Percentiles rank a stretch among this genome's conserved stretches.
phyloP scores from a whole-genome alignment of 2,329 filamentous ascomycete species.

The Penicillium polonicum region DNA sequence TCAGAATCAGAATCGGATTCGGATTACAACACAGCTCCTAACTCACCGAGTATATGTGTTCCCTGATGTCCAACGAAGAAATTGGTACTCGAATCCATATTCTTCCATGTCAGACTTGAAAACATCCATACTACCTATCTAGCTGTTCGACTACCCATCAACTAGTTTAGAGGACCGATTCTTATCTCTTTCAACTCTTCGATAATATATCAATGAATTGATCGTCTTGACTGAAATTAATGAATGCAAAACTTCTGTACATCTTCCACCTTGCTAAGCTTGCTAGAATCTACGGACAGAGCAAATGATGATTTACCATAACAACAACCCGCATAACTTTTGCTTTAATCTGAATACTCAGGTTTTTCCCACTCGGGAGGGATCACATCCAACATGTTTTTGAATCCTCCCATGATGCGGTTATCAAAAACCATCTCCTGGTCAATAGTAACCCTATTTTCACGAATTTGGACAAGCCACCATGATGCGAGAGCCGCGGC shows the following conservation, averaged over 20 bases:
- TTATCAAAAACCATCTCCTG: background rate
- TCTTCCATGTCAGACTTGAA: no score
- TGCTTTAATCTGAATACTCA: background rate
- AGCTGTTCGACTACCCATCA: background rate
- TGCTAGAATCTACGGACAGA: rapidly evolving
- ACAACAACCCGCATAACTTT: background rate
- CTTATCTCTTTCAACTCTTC: background rate
- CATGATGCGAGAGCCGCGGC: background rate
- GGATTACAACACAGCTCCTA: no score
- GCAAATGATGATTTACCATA: no score
- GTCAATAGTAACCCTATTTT: background rate
- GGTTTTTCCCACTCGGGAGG: background rate
- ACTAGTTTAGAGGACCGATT: background rate
- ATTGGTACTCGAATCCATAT: no score
- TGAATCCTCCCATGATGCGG: background rate
- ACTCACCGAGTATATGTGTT: no score
- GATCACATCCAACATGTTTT: background rate
- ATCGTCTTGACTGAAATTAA: background rate
- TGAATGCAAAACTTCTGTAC: background rate
- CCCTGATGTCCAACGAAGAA: no score
- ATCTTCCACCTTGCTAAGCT: background rate
- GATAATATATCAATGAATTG: background rate
- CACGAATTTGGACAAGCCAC: background rate
- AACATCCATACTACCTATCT: background rate
- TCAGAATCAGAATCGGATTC: no score